Evolutionary conservation across 23 red algal genomes (phyloP).

Genomic region (Cyanidioschyzon merolae): DNA sequence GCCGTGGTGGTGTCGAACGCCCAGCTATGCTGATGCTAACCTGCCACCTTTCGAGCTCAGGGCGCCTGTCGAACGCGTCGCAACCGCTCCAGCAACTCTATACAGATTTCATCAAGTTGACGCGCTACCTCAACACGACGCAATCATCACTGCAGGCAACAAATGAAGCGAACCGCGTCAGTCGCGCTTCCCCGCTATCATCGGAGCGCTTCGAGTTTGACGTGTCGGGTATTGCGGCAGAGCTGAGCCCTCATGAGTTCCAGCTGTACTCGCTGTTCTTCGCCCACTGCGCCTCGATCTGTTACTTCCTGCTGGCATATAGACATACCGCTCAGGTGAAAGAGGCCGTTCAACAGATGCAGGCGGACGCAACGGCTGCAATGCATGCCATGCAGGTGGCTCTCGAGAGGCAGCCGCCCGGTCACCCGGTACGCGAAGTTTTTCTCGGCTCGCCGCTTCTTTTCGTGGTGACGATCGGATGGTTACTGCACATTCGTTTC

Average conservation of each 20-base stretch:
- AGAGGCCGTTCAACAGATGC: slow-evolving; percentile 7
- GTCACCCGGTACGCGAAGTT: background rate
- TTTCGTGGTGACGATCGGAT: background rate
- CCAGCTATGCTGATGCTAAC: background rate
- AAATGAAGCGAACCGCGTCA: background rate
- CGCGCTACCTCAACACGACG: background rate
- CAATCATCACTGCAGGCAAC: background rate
- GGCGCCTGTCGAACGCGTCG: background rate
- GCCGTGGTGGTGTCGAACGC: background rate
- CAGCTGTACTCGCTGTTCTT: slow-evolving; percentile 18
- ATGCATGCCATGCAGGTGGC: slow-evolving; percentile 8
- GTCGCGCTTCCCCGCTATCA: background rate
- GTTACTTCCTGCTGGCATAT: slow-evolving; percentile 4
- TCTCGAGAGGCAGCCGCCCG: background rate
- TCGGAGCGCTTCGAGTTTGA: background rate
- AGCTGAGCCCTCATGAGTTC: slow-evolving; percentile 4
- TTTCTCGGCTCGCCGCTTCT: background rate
- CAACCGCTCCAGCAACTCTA: background rate
- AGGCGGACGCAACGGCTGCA: background rate
- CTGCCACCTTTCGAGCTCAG: background rate
- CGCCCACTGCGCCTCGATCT: slow-evolving; percentile 9
- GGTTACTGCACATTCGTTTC: background rate
- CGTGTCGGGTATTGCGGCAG: background rate
- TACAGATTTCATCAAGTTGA: background rate
- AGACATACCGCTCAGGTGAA: background rate